phyloP scores from a whole-genome alignment of 441 rosid genomes.

The Populus trichocarpa region DNA sequence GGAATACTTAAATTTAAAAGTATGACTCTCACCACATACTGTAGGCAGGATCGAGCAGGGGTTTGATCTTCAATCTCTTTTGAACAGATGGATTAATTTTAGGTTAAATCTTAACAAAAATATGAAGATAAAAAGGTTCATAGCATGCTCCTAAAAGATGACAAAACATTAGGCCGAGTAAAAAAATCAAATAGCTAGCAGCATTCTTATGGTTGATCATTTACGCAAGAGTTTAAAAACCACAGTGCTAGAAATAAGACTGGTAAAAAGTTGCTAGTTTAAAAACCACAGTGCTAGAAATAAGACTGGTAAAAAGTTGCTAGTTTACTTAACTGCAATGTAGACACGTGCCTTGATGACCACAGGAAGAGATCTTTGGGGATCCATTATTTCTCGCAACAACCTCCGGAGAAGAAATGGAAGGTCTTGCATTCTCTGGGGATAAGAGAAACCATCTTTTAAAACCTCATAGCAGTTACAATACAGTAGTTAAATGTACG shows the following conservation, averaged over 20 bases:
- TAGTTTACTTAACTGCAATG: slow-evolving; percentile 63
- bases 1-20: not conserved
- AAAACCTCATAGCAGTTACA: not conserved
- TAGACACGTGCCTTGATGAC: slow-evolving; percentile 77
- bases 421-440: slow-evolving; percentile 86
- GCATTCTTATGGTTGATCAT: not conserved
- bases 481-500: not conserved
- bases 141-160: not conserved
- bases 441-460: slow-evolving; percentile 2
- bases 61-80: not conserved
- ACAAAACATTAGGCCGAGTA: not conserved
- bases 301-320: not conserved
- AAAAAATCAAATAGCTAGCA: not conserved
- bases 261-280: not conserved
- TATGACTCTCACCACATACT: not conserved
- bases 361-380: slow-evolving; percentile 83
- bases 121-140: not conserved
- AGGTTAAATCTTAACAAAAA: not conserved
- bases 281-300: slow-evolving; percentile 3
- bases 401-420: slow-evolving; percentile 78
- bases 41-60: not conserved
- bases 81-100: not conserved
- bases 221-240: not conserved
- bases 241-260: not conserved
- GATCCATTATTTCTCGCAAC: slow-evolving; percentile 73